Conservation (phyloP, 106 monocot genomes). For the Dendrobium nobile region DNA sequence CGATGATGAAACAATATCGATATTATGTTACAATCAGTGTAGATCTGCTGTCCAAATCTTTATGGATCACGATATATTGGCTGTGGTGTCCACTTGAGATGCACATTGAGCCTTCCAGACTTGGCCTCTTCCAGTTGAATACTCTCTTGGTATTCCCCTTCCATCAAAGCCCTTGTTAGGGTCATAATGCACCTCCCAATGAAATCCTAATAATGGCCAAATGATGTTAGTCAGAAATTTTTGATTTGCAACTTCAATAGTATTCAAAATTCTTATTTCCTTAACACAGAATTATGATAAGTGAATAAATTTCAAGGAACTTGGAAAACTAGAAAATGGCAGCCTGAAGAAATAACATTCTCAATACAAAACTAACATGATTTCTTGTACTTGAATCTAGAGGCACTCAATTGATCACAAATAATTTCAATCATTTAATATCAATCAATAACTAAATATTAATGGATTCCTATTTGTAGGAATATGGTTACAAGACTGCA, state of each 20-base stretch:
- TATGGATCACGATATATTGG: constrained; percentile 60
- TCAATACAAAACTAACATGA: too few species aligned
- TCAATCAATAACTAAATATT: too few species aligned
- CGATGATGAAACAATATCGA: background rate
- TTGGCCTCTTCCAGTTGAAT: constrained; percentile 73
- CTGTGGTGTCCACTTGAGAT: constrained; percentile 90
- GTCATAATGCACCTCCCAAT: constrained; percentile 90
- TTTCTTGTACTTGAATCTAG: too few species aligned
- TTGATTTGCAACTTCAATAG: background rate
- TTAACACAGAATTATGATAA: background rate
- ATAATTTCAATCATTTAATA: too few species aligned
- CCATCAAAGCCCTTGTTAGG: constrained; percentile 69
- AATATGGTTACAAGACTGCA: too few species aligned
- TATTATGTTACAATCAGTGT: background rate
- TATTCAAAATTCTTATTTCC: background rate
- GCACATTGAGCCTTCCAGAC: constrained; percentile 67
- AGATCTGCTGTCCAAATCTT: background rate
- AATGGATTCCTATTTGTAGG: too few species aligned
- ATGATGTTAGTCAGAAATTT: background rate
- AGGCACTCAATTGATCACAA: too few species aligned
- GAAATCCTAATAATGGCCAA: constrained; percentile 40
- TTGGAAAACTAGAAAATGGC: background rate
- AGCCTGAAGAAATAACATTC: too few species aligned
- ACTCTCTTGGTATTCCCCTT: constrained; percentile 62
- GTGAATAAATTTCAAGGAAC: background rate